A percentile compares a stretch with the other conserved stretches of the same genome.
Evolutionary conservation across 1,284 basidiomycete species (phyloP).

Genomic region (Calocybe gambosa): DNA sequence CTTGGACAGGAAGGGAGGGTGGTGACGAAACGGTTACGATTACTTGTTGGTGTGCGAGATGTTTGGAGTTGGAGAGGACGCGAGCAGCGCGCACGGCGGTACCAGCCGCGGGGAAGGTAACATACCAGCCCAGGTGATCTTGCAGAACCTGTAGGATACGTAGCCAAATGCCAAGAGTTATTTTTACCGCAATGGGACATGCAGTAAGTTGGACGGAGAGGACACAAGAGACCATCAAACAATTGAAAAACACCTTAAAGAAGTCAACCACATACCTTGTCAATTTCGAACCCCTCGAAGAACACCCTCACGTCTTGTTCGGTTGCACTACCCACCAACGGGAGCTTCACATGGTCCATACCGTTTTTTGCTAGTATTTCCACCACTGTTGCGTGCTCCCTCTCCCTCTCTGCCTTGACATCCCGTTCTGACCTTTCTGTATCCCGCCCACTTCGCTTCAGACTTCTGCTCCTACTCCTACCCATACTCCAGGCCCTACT

Average conservation of each 20-base stretch:
- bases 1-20: slow-evolving; percentile 34
- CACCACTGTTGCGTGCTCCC: slow-evolving; percentile 40
- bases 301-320: slow-evolving; percentile 59
- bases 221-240: slow-evolving; percentile 2
- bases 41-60: slow-evolving; percentile 55
- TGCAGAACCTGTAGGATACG: slow-evolving; percentile 45
- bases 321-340: slow-evolving; percentile 40
- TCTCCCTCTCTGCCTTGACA: slow-evolving; percentile 13
- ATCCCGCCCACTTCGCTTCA: slow-evolving; percentile 6
- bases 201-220: slow-evolving; percentile 7
- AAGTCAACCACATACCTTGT: slow-evolving; percentile 43
- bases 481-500: slow-evolving; percentile 4
- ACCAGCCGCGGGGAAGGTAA: slow-evolving; percentile 57
- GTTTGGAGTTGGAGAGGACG: slow-evolving; percentile 48
- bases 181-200: too few species aligned
- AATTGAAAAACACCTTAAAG: neutral
- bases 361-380: slow-evolving; percentile 55
- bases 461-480: slow-evolving; percentile 2
- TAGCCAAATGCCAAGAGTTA: neutral
- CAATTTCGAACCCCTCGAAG: slow-evolving; percentile 58
- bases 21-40: slow-evolving; percentile 50
- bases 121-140: slow-evolving; percentile 62
- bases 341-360: slow-evolving; percentile 56
- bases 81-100: slow-evolving; percentile 57
- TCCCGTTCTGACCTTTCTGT: slow-evolving; percentile 8